A percentile compares a stretch with the other conserved stretches of the same genome.
Conservation (phyloP, 2,329 filamentous ascomycete species). For the Fusarium sp. region DNA sequence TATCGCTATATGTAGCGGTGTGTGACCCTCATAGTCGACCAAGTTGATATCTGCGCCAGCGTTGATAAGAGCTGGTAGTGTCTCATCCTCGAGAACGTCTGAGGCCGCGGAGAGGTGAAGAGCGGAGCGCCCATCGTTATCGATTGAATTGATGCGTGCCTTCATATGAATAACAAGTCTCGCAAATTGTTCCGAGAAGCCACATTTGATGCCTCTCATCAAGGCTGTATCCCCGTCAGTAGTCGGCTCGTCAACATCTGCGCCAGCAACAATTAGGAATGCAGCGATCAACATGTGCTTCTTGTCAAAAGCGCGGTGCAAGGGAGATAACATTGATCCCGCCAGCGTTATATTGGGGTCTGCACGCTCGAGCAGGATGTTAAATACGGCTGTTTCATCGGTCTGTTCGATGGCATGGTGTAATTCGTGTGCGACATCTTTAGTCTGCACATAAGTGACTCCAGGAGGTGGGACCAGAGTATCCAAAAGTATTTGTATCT, state of each 20-base stretch:
- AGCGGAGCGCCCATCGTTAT: slow-evolving; percentile 43
- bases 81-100: slow-evolving; percentile 45
- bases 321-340: slow-evolving; percentile 44
- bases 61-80: slow-evolving; percentile 38
- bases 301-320: slow-evolving; percentile 45
- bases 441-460: slow-evolving; percentile 36
- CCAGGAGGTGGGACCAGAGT: slow-evolving; percentile 43
- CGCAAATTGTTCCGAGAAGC: slow-evolving; percentile 46
- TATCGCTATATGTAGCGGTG: slow-evolving; percentile 43
- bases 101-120: slow-evolving; percentile 46
- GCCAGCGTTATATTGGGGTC: slow-evolving; percentile 44
- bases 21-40: slow-evolving; percentile 43
- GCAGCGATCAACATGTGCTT: slow-evolving; percentile 44
- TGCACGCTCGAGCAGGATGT: slow-evolving; percentile 40
- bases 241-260: slow-evolving; percentile 45
- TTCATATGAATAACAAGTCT: slow-evolving; percentile 42
- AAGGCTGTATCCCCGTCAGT: slow-evolving; percentile 43
- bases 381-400: slow-evolving; percentile 44
- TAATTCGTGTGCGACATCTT: slow-evolving; percentile 39
- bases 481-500: slow-evolving; percentile 45
- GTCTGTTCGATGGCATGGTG: slow-evolving; percentile 42
- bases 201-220: slow-evolving; percentile 45
- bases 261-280: slow-evolving; percentile 45
- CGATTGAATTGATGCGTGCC: slow-evolving; percentile 40
- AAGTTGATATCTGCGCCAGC: slow-evolving; percentile 43